phyloP scores from a whole-genome alignment of 139 green algal genomes.

The Chlorella ohadii region DNA sequence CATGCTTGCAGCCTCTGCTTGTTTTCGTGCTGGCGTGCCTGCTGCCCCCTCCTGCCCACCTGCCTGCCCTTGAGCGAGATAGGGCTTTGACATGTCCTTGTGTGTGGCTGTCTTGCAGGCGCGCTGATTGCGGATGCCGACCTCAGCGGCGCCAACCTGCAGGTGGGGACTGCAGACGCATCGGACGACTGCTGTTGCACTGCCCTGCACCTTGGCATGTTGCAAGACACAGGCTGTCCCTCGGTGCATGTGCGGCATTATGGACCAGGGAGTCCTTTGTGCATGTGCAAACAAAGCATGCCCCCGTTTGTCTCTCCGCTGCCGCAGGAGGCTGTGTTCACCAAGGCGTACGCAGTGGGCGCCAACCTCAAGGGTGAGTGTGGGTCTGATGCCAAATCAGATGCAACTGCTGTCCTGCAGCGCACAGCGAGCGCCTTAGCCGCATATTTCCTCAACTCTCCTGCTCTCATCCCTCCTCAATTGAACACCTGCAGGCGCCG shows the following conservation, averaged over 20 bases:
- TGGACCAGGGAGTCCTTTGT: too few relatives aligned
- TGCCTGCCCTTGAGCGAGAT: not conserved
- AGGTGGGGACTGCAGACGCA: not conserved
- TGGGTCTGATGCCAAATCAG: not conserved
- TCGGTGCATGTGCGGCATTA: too few relatives aligned
- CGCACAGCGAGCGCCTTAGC: not conserved
- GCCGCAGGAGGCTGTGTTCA: slow-evolving; percentile 87
- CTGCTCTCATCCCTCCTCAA: not conserved
- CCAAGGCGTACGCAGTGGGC: slow-evolving; percentile 90
- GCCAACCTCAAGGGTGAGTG: slow-evolving; percentile 71
- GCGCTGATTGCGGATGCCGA: slow-evolving; percentile 86
- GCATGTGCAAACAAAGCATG: too few relatives aligned
- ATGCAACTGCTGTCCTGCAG: too few relatives aligned
- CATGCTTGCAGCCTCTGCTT: too few relatives aligned
- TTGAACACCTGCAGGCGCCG: slow-evolving; percentile 53
- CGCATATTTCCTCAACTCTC: not conserved
- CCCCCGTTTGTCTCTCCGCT: too few relatives aligned
- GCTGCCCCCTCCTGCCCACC: too few relatives aligned
- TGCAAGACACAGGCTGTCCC: too few relatives aligned
- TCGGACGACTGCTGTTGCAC: too few relatives aligned
- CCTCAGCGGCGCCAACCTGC: slow-evolving; percentile 71
- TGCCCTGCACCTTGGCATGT: too few relatives aligned
- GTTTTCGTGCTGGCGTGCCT: too few relatives aligned
- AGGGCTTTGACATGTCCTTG: too few relatives aligned
- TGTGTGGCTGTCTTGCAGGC: slow-evolving; percentile 48